Base-by-base conservation (phyloP, 768 basidiomycete genomes). In the Kwoniella mangroviensis region DNA sequence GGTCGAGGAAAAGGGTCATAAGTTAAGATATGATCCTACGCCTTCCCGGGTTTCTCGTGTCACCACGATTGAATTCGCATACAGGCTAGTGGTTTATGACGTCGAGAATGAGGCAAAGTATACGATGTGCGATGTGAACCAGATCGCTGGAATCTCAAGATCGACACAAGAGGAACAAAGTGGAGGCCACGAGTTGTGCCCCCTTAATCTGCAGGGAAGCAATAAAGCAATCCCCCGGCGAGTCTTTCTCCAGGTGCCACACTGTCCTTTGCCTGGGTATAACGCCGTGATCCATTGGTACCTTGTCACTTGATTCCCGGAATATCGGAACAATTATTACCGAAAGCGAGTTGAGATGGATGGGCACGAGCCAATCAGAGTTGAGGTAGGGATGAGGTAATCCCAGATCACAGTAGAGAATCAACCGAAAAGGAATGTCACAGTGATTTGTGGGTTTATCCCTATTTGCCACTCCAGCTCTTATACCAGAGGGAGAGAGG, bases 81-180 rank as follows among this genome's bases (percentile, higher is more conserved):
- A 34, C 9, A 34, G 34, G 34, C 34, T 34, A 34, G 12, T 53
- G 24, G 19, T 34, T 2, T 28, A 65, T 65, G 63, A 65, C 63
- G 63, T 65, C 53, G 63, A 22, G 52, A 34, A 34, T 41, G 9
- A 22, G 40, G 15, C 2, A 49, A 49, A 49, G 45, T 15, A 1
- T 15, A 2, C 12, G 2, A 58, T 7, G 56, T 17, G 34, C 26
- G 56, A 58, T 58, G 21, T 42, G 63, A 17, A 65, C 63, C 63
- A 49, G 63, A 65, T 65, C 63, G 63, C 63, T 56, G 63, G 63
- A 65, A 65, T 65, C 63, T n/a, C 41, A 34, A 40, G 34, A 59
- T 59, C 58, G 58, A 59, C 34, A 13, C 11, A 34, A 34, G 34
- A 34, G 34, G 45, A 49, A 49, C 13, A 49, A 49, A 1, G 45